Evolutionary conservation across 495 filamentous ascomycete species (phyloP), one percentile per base, ranked within the genome.

Genomic region (Filosporella fistucella): DNA sequence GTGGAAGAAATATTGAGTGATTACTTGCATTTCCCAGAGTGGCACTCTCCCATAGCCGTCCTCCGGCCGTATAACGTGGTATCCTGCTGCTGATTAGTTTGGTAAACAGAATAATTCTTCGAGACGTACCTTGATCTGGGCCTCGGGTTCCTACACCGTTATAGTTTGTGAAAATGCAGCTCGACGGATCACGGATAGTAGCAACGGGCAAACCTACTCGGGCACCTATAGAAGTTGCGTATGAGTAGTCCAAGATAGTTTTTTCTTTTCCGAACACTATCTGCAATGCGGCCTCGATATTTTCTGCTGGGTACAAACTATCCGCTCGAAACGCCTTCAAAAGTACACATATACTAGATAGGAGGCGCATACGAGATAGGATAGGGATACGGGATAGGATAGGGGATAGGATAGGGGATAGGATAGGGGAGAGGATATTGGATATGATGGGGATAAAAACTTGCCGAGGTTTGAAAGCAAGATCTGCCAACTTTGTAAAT

Each of bases 161-260:
- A 46, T 56, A 60, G 32, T 56, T 63, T 6, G 54, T 60, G 45
- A 60, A 58, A 14, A 60, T 42, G 36, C 28, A 62, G 8, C 12
- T 45, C 39, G 45, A 51, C 1, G 52, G 42, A 14, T 57, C 38
- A 40, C 39, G 29, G 16, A 53, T 40, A 22, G 45, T 57, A 25
- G 57, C 42, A 6, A 60, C 52, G 3, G 42, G 37, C 5, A 61
- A 45, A 13, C 50, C 55, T 36, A 63, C 30, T 44, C 35, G 42
- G 42, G 44, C 51, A 23, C 51, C 45, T 29, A 28, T 54, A 10
- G 35, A 23, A 14, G 44, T 48, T 24, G 44, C 44, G 14, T 37
- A 16, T 20, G 36, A 54, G 38, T 17, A 35, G 21, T 54, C 51
- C 3, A 54, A 18, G 25, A 61, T 49, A 24, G 14, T 46, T 21